Evolutionary conservation across 768 basidiomycete genomes (phyloP), one percentile per base, ranked within the genome.

Genomic region (Nevesoporus exiguus): DNA sequence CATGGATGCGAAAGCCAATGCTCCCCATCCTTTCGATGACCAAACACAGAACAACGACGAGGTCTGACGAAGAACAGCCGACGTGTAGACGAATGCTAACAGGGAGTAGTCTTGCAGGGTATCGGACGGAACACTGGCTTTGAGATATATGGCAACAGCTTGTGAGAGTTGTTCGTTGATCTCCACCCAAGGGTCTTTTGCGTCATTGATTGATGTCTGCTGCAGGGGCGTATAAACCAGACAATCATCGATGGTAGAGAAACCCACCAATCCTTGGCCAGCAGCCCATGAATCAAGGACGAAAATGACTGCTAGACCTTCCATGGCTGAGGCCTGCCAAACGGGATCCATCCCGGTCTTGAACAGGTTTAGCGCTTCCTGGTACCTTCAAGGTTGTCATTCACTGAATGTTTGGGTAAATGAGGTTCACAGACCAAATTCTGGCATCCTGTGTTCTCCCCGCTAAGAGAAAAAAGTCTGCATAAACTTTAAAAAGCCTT

Each of bases 241-340:
- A 7, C 6, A 3, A 33, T 34, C 15, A 34, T 31, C 11, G 55
- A 54, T 39, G 19, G 24, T 14, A 40, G 47, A 60, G 31, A 51
- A 44, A 80, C 86, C 56, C 58, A 91, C 90, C 60, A 85, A 65
- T 58, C 85, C 86, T 61, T 86, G 80, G n/a, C 80, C 83, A 41
- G 79, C 76, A 24, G 85, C 78, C 93, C 93, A 98, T 8, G 88
- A 85, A 54, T 96, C 93, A 19, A 97, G 76, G 11, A 96, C 76
- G 9, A 83, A 77, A 27, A 88, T 76, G 3, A 88, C 89, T 2
- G 88, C 90, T 61, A 94, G 69, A 5, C 93, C 92, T 73, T 99
- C 97, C 42, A 92, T 74, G 0, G 86, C 85, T 13, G 88, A 84
- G 0, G 92, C 96, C 67, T 94, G 88, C 96, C 96, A 99, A 25